These are phyloP conservation scores for Arthrobotrys megalospora DNA, from an alignment of 2,329 filamentous ascomycete genomes.

Conservation along the genomic window DNA sequence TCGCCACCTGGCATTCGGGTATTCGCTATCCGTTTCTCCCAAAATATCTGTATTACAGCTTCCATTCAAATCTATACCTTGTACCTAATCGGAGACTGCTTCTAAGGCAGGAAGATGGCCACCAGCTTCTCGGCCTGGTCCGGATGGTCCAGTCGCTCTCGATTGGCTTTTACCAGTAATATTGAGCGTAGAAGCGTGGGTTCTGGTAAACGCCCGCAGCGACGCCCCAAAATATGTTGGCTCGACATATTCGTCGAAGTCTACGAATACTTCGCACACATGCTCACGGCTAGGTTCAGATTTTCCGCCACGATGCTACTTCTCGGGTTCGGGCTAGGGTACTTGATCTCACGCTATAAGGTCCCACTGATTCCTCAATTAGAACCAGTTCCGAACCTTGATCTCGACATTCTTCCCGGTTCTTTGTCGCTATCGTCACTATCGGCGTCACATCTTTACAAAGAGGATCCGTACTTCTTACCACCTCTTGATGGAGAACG, in stretches of 20 bases:
- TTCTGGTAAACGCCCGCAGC: not conserved
- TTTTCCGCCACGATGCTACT: not conserved
- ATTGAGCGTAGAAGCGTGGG: not conserved
- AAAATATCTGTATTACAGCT: too few species aligned
- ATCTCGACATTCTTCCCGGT: not conserved
- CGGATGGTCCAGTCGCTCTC: not conserved
- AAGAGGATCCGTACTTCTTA: constrained; percentile 28
- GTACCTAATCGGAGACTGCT: too few species aligned
- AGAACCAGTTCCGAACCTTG: not conserved
- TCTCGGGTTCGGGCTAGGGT: constrained; percentile 9
- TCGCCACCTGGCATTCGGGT: too few species aligned
- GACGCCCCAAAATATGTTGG: constrained; percentile 3
- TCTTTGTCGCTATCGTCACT: not conserved
- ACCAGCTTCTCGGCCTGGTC: not conserved
- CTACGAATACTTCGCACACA: not conserved
- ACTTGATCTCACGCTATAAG: not conserved
- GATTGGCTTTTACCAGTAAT: not conserved
- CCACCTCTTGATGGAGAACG: constrained; percentile 17
- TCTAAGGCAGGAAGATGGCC: not conserved
- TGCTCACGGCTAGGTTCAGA: not conserved
- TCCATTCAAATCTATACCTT: too few species aligned
- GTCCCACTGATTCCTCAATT: not conserved
- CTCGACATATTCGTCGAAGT: constrained; percentile 9
- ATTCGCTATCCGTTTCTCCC: too few species aligned
- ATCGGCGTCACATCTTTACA: too few species aligned